These are phyloP conservation scores for Meyerozyma carpophila DNA, from an alignment of 1,139 yeast genomes.

Conservation along the genomic window DNA sequence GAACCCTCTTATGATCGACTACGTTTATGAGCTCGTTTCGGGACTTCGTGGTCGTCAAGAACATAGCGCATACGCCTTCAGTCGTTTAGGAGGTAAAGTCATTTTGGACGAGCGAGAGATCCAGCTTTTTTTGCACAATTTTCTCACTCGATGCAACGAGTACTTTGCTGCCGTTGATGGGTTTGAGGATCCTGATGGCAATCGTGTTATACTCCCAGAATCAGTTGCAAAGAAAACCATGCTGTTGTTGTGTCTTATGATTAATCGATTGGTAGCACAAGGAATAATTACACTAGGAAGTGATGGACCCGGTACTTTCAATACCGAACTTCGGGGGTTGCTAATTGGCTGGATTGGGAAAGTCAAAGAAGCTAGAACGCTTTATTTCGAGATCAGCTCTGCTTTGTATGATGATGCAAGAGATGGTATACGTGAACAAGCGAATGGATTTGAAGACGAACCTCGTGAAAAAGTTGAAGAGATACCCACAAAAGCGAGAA, in stretches of 20 bases:
- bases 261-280: constrained; percentile 42
- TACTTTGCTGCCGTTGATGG: constrained; percentile 41
- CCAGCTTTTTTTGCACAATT: constrained; percentile 66
- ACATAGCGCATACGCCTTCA: constrained; percentile 33
- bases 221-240: constrained; percentile 47
- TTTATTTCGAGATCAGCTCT: background rate
- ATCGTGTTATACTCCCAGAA: constrained; percentile 29
- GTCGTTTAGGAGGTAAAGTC: constrained; percentile 48
- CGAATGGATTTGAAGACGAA: background rate
- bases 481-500: background rate
- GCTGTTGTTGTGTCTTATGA: constrained; percentile 55
- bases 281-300: constrained; percentile 37
- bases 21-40: constrained; percentile 53
- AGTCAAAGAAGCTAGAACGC: constrained; percentile 3
- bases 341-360: constrained; percentile 12
- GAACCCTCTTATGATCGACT: constrained; percentile 46
- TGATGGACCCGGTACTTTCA: constrained; percentile 1
- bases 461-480: background rate
- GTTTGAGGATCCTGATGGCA: constrained; percentile 30
- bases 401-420: background rate
- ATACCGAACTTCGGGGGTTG: background rate
- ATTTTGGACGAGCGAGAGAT: constrained; percentile 51
- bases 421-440: background rate
- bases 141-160: constrained; percentile 50
- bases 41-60: constrained; percentile 45